Conservation (phyloP, 371 early-diverging fungal genomes). For the Syncephalis fuscata region DNA sequence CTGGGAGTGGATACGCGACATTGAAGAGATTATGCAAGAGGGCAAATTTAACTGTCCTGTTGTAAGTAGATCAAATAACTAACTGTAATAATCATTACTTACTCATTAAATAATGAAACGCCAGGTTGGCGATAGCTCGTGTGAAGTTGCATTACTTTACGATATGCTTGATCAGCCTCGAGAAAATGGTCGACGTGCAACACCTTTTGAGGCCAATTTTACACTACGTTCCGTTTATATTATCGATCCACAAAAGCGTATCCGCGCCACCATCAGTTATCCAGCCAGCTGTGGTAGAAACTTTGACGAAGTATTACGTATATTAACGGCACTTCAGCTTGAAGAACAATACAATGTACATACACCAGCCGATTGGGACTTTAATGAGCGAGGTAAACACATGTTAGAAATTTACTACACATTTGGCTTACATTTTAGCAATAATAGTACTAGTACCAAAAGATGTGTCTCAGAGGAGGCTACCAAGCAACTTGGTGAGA, state of each 20-base stretch:
- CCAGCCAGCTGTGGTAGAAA: conserved; percentile 82
- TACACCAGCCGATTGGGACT: conserved; percentile 88
- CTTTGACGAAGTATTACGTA: conserved; percentile 88
- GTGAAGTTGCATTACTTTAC: conserved; percentile 69
- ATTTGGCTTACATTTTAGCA: too few species aligned
- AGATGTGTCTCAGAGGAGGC: too few species aligned
- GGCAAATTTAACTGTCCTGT: conserved; percentile 75
- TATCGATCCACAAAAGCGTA: conserved; percentile 79
- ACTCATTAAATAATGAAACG: too few species aligned
- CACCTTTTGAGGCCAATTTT: conserved; percentile 52
- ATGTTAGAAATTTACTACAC: too few species aligned
- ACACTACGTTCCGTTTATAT: conserved; percentile 92
- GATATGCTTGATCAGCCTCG: conserved; percentile 74
- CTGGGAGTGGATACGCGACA: conserved; percentile 75
- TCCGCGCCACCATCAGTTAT: conserved; percentile 77
- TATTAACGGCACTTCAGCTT: conserved; percentile 80
- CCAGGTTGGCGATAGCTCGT: conserved; percentile 60
- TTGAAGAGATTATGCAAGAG: conserved; percentile 57
- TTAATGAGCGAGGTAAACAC: too few species aligned
- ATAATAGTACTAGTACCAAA: too few species aligned
- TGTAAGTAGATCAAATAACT: conserved; percentile 10
- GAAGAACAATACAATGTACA: conserved; percentile 73
- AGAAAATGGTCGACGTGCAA: too few species aligned
- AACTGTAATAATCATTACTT: too few species aligned
- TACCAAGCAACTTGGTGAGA: too few species aligned